Evolutionary conservation across 805 yeast genomes (phyloP).

Genomic region (Candida nemodendra): DNA sequence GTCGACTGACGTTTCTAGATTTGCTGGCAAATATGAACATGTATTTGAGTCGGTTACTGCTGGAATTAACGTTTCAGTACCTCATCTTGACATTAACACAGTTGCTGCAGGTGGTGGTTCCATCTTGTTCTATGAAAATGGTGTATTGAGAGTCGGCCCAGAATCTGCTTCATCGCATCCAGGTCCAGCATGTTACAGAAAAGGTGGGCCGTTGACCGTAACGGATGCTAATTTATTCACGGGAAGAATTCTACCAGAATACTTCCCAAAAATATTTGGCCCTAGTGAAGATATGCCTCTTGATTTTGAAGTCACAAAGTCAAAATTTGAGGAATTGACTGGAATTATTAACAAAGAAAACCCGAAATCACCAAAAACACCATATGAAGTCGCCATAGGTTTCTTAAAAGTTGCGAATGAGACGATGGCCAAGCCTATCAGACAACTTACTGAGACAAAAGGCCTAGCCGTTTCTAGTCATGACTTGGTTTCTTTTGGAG

Average conservation of each 20-base stretch:
- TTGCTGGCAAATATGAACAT: slow-evolving; percentile 60
- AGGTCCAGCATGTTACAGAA: slow-evolving; percentile 80
- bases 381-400: slow-evolving; percentile 70
- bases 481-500: slow-evolving; percentile 73
- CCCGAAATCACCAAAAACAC: slow-evolving; percentile 37
- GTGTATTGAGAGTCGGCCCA: slow-evolving; percentile 74
- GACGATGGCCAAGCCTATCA: slow-evolving; percentile 77
- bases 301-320: slow-evolving; percentile 49
- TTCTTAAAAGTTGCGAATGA: slow-evolving; percentile 76
- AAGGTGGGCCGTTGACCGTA: slow-evolving; percentile 76
- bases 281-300: slow-evolving; percentile 67
- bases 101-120: slow-evolving; percentile 83
- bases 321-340: slow-evolving; percentile 52
- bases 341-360: slow-evolving; percentile 44
- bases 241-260: slow-evolving; percentile 65
- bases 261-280: slow-evolving; percentile 76
- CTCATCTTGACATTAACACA: slow-evolving; percentile 70
- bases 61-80: slow-evolving; percentile 70
- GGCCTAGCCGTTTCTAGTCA: slow-evolving; percentile 64
- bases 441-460: slow-evolving; percentile 73
- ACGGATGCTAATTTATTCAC: slow-evolving; percentile 75
- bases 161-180: slow-evolving; percentile 81
- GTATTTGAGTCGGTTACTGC: slow-evolving; percentile 74
- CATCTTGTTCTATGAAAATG: slow-evolving; percentile 59
- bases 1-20: slow-evolving; percentile 48